These are phyloP conservation scores for Xerocomus minutiporus DNA, from an alignment of 1,284 basidiomycete species.

Conservation along the genomic window DNA sequence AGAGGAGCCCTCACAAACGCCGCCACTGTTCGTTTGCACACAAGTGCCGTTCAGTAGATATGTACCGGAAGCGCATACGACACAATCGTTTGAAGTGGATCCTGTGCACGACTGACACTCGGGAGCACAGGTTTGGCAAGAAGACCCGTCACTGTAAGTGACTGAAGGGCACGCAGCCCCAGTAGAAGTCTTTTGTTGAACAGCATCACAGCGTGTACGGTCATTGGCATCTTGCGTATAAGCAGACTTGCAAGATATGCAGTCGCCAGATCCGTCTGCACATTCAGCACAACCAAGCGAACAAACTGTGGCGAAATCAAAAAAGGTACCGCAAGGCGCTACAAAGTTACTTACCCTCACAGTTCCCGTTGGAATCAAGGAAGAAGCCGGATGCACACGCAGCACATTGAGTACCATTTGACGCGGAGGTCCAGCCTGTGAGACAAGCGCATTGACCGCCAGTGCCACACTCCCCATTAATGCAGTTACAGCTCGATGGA, in stretches of 20 bases:
- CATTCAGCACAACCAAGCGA: constrained; percentile 67
- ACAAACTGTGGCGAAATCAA: constrained; percentile 48
- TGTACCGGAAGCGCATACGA: constrained; percentile 56
- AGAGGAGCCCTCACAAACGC: constrained; percentile 65
- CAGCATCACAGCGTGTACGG: constrained; percentile 59
- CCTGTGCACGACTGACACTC: constrained; percentile 70
- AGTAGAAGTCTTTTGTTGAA: constrained; percentile 43
- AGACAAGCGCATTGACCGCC: constrained; percentile 71
- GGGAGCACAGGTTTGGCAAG: constrained; percentile 58
- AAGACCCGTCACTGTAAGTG: constrained; percentile 55
- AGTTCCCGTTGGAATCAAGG: constrained; percentile 62
- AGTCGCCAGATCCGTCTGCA: constrained; percentile 60
- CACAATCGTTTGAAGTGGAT: constrained; percentile 63
- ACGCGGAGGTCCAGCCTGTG: constrained; percentile 65
- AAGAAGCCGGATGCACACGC: constrained; percentile 73
- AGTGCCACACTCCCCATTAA: constrained; percentile 67
- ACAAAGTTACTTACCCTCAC: constrained; percentile 48
- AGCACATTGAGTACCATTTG: constrained; percentile 70
- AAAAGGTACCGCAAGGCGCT: neutral
- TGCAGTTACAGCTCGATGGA: constrained; percentile 67
- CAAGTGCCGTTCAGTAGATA: constrained; percentile 64
- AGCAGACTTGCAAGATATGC: constrained; percentile 62
- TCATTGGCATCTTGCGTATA: constrained; percentile 66
- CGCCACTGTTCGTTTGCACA: constrained; percentile 57
- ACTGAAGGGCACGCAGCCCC: constrained; percentile 61